phyloP scores from a whole-genome alignment of 257 asterid species.

The Capsicum baccatum region DNA sequence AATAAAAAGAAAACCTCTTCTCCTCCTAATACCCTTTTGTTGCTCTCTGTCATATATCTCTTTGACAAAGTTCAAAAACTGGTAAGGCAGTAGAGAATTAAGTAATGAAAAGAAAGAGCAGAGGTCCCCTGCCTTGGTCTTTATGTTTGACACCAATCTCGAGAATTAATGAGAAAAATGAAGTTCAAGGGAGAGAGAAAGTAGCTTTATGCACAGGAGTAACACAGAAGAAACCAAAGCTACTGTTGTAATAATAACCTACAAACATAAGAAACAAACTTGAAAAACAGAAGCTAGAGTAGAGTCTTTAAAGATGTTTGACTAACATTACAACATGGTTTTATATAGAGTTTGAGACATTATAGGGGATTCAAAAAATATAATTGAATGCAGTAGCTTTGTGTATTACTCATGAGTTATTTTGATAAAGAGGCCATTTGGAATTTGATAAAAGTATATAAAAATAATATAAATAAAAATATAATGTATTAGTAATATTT shows the following conservation, averaged over 20 bases:
- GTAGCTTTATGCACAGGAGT: slow-evolving; percentile 12
- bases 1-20: neutral
- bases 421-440: too few species aligned
- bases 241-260: slow-evolving; percentile 25
- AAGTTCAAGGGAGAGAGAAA: slow-evolving; percentile 5
- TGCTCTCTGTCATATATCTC: neutral
- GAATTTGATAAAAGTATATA: too few species aligned
- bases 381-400: too few species aligned
- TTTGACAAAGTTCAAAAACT: too few species aligned
- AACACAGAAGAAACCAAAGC: slow-evolving; percentile 19
- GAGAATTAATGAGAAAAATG: slow-evolving; percentile 17
- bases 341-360: neutral
- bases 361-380: neutral
- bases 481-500: too few species aligned
- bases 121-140: neutral
- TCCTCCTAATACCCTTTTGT: slow-evolving; percentile 16
- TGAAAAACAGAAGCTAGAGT: slow-evolving; percentile 21
- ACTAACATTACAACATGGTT: neutral
- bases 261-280: slow-evolving; percentile 19
- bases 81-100: neutral
- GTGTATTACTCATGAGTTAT: too few species aligned
- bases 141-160: slow-evolving; percentile 2
- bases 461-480: too few species aligned
- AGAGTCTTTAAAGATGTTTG: slow-evolving; percentile 11
- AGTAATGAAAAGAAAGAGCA: slow-evolving; percentile 24